phyloP scores from a whole-genome alignment of 805 yeast genomes.

The Candida ulmi region DNA sequence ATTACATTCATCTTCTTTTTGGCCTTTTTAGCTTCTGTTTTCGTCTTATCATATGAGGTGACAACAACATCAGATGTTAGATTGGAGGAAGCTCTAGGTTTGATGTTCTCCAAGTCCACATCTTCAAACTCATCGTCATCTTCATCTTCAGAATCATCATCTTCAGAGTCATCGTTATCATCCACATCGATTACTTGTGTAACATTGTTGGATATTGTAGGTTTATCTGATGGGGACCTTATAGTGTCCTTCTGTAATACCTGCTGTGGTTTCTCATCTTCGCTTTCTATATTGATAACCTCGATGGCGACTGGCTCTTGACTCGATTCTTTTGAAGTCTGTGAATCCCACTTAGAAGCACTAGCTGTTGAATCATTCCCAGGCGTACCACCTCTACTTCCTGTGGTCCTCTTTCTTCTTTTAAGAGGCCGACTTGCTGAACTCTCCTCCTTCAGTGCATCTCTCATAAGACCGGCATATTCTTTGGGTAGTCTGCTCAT shows the following conservation, averaged over 20 bases:
- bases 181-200: not conserved
- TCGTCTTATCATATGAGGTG: constrained; percentile 3
- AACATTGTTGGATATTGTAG: too few relatives aligned
- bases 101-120: constrained; percentile 17
- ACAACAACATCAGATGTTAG: constrained; percentile 14
- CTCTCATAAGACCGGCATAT: constrained; percentile 16
- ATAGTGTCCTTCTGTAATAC: too few relatives aligned
- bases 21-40: constrained; percentile 17
- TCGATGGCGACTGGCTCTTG: not conserved
- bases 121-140: constrained; percentile 22
- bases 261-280: too few relatives aligned
- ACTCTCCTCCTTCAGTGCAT: constrained; percentile 8
- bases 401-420: constrained; percentile 11
- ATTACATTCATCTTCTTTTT: constrained; percentile 30
- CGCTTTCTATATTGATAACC: not conserved
- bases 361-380: too few relatives aligned
- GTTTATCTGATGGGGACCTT: too few relatives aligned
- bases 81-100: constrained; percentile 14
- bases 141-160: constrained; percentile 29
- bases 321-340: not conserved
- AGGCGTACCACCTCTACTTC: too few relatives aligned
- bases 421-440: constrained; percentile 11
- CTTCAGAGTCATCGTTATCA: constrained; percentile 30
- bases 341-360: too few relatives aligned
- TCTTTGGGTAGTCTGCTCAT: constrained; percentile 19